A percentile compares a stretch with the other conserved stretches of the same genome.
Conservation (phyloP, 495 filamentous ascomycete genomes). For the Penicillium soppii region DNA sequence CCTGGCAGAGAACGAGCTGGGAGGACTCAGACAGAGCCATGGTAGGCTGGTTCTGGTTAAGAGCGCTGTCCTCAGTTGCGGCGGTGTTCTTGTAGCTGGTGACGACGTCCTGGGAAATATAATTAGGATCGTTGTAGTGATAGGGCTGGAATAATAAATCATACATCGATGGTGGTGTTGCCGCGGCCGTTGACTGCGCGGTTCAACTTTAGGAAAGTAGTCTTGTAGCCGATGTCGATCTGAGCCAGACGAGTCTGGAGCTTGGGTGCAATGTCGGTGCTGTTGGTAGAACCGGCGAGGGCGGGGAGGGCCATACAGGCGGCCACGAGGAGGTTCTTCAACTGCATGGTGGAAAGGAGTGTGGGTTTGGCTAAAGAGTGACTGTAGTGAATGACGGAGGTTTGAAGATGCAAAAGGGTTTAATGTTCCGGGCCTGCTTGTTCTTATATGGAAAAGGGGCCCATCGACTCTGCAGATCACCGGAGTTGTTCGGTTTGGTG, state of each 20-base stretch:
- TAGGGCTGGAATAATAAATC: background rate
- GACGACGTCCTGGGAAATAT: constrained; percentile 4
- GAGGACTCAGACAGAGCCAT: constrained; percentile 2
- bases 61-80: background rate
- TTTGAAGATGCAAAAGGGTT: too few relatives aligned
- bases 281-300: constrained; percentile 5
- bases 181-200: background rate
- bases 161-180: background rate
- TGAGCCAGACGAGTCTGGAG: constrained; percentile 9
- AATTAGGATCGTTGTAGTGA: background rate
- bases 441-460: background rate
- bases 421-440: too few relatives aligned
- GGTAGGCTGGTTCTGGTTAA: constrained; percentile 6
- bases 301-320: constrained; percentile 2
- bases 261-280: constrained; percentile 10
- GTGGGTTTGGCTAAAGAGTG: too few relatives aligned
- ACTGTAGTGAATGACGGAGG: too few relatives aligned
- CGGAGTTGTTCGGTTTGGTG: background rate
- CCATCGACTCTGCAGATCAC: too few relatives aligned
- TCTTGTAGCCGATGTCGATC: constrained; percentile 11
- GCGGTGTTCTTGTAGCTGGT: constrained; percentile 5
- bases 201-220: constrained; percentile 4
- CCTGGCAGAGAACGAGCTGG: constrained; percentile 13
- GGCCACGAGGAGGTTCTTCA: constrained; percentile 10
- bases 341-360: constrained; percentile 10